Conservation (phyloP, 176 grass and related monocot genomes). For the barley (Hordeum vulgare) region DNA sequence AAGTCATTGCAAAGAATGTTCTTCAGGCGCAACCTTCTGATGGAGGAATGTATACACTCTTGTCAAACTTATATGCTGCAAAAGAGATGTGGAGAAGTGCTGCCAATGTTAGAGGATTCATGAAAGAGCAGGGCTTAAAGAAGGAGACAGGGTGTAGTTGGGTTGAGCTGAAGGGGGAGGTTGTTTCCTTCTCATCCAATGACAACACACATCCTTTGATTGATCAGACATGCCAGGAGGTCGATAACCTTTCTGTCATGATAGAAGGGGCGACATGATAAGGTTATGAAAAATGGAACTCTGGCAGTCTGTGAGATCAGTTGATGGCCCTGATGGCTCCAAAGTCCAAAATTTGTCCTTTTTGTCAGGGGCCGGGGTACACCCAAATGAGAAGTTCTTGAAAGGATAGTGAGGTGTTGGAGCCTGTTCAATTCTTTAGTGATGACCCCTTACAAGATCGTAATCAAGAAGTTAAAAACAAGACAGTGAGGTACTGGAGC, state of each 20-base stretch:
- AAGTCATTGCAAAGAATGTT: slow-evolving; percentile 47
- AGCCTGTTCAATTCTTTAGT: background rate
- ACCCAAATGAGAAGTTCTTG: background rate
- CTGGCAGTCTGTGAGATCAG: background rate
- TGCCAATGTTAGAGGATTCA: slow-evolving; percentile 44
- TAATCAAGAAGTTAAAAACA: slow-evolving; percentile 1
- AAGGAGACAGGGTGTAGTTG: slow-evolving; percentile 77
- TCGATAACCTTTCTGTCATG: slow-evolving; percentile 51
- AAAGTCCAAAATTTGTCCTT: background rate
- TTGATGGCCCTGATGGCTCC: background rate
- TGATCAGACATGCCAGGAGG: slow-evolving; percentile 45
- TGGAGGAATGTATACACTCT: slow-evolving; percentile 65
- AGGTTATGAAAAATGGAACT: background rate
- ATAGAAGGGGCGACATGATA: slow-evolving; percentile 38
- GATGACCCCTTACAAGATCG: background rate
- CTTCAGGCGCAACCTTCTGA: slow-evolving; percentile 46
- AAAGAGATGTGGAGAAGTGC: slow-evolving; percentile 60
- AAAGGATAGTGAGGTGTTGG: background rate
- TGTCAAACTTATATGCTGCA: slow-evolving; percentile 71
- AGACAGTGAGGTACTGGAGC: slow-evolving; percentile 9
- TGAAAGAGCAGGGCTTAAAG: slow-evolving; percentile 61
- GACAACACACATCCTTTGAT: slow-evolving; percentile 48
- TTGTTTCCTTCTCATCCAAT: slow-evolving; percentile 60
- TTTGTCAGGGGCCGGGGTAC: background rate
- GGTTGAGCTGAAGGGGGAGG: slow-evolving; percentile 56